These are phyloP conservation scores for Fusarium mangiferae DNA, from an alignment of 2,329 filamentous ascomycete genomes.

Conservation along the genomic window DNA sequence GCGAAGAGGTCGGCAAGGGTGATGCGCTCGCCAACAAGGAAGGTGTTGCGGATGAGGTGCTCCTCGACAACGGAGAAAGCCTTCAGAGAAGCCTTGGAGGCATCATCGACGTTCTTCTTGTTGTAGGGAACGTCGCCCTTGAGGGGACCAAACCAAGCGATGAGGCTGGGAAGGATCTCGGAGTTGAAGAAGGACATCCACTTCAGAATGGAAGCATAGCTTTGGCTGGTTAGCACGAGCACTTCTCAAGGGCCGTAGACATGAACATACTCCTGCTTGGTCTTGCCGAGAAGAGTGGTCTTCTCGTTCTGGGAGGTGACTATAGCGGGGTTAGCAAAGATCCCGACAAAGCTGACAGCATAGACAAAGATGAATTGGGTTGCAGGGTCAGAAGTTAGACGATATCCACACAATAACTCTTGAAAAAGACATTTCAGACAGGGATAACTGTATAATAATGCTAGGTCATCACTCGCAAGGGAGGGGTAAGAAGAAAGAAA, in stretches of 20 bases:
- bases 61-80: constrained; percentile 80
- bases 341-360: constrained; percentile 42
- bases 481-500: constrained; percentile 44
- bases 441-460: constrained; percentile 94
- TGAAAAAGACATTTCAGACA: constrained; percentile 79
- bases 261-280: constrained; percentile 93
- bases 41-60: constrained; percentile 92
- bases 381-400: constrained; percentile 81
- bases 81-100: constrained; percentile 74
- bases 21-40: constrained; percentile 96
- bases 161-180: constrained; percentile 80
- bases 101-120: constrained; percentile 95
- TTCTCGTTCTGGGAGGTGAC: constrained; percentile 99
- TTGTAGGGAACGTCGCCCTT: constrained; percentile 87
- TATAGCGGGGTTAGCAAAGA: constrained; percentile 57
- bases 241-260: neutral
- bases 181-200: constrained; percentile 98
- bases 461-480: constrained; percentile 73
- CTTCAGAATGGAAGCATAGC: constrained; percentile 94
- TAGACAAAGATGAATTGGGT: constrained; percentile 39
- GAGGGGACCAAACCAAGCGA: constrained; percentile 87
- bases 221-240: constrained; percentile 47
- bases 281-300: constrained; percentile 98
- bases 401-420: constrained; percentile 79
- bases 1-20: constrained; percentile 95